Evolutionary conservation across 306 rosid species (phyloP).

Genomic region (Vigna nakashimae): DNA sequence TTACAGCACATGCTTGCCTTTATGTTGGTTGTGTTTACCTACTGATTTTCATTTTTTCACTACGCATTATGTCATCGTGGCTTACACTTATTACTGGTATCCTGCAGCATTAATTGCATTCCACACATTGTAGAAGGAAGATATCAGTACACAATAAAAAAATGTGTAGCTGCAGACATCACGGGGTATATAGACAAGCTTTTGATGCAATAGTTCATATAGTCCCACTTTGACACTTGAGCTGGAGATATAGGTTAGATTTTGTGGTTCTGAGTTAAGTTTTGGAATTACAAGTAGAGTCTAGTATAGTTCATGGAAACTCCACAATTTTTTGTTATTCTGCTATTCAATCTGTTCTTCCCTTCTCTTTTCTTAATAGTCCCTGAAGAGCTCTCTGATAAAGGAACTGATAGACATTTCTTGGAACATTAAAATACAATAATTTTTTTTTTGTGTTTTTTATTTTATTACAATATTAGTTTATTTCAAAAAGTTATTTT

Average conservation of each 20-base stretch:
- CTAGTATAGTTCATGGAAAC: not conserved
- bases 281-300: slow-evolving; percentile 34
- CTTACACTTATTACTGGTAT: slow-evolving; percentile 38
- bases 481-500: too few relatives aligned
- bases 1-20: not conserved
- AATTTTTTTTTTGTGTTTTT: too few relatives aligned
- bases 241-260: slow-evolving; percentile 38
- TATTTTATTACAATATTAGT: too few relatives aligned
- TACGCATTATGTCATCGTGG: not conserved
- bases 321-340: not conserved
- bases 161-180: slow-evolving; percentile 41
- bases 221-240: slow-evolving; percentile 16
- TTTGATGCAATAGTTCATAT: slow-evolving; percentile 21
- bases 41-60: not conserved
- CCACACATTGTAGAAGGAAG: slow-evolving; percentile 57
- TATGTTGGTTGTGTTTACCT: not conserved
- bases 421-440: too few relatives aligned
- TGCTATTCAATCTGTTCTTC: not conserved
- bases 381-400: slow-evolving; percentile 26
- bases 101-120: slow-evolving; percentile 77
- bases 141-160: slow-evolving; percentile 23
- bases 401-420: not conserved
- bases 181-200: slow-evolving; percentile 29
- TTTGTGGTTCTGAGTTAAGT: slow-evolving; percentile 38
- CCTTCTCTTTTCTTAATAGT: not conserved